Base-by-base conservation (phyloP, 805 yeast genomes). In the Ogataea sp. region DNA sequence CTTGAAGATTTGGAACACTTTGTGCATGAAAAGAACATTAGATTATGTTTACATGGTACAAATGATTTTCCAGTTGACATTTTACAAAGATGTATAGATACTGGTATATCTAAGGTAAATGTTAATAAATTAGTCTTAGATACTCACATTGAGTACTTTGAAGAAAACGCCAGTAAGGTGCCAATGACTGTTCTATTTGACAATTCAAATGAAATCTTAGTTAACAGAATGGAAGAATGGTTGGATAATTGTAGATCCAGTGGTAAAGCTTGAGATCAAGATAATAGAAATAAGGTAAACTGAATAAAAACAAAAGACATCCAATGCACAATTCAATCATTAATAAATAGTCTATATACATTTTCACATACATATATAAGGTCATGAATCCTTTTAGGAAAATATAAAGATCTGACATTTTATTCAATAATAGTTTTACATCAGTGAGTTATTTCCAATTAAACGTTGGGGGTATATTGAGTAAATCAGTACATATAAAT, bases 11-110 rank as follows among this genome's bases (percentile, higher is more conserved):
- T 62, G 37, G 6, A 33, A 10, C 20, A 34, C 38, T 46, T 33
- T 33, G 36, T 16, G 23, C 42, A 48, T 30, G 44, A 38, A n/a
- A 29, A 44, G 40, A 16, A 33, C 15, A 16, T 33, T 6, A 33
- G 29, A 9, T 9, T 61, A n/a, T 63, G 62, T 28, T 46, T 62
- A 23, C 67, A 61, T 40, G 67, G 66, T 14, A 59, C 64, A 5
- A 56, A 50, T 41, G 58, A 53, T 5, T 53, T 59, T 34, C 47
- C 53, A 11, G 53, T 55, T 6, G 61, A 57, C 18, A 38, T 61
- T 24, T 37, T 59, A 21, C 40, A 46, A 30, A 38, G 48, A 39
- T 54, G 51, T 32, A 47, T 61, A 27, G 42, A 40, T 20, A 45
- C 46, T 16, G 65, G 65, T 1, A 46, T 60, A 32, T 50, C 64